Conservation (phyloP, 2,329 filamentous ascomycete species). For the Colletotrichum sansevieriae region DNA sequence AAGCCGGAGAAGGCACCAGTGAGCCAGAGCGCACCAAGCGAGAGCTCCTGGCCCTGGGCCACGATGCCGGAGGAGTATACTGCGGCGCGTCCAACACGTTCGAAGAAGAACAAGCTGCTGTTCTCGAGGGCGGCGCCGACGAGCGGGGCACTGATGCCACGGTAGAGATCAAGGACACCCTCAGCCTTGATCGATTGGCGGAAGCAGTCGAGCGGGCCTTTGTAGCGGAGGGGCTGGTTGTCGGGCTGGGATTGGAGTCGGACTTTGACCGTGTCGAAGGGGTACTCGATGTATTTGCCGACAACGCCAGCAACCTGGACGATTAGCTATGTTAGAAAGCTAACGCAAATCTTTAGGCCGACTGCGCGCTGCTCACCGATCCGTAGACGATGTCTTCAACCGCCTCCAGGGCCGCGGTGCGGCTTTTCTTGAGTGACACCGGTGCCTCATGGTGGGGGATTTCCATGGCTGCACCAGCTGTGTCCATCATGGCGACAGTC, state of each 20-base stretch:
- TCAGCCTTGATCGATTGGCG: constrained; percentile 84
- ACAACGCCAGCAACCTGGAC: constrained; percentile 82
- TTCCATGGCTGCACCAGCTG: constrained; percentile 38
- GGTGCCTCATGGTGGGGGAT: constrained; percentile 39
- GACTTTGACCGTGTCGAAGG: constrained; percentile 98
- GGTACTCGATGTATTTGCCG: constrained; percentile 97
- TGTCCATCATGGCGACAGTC: constrained; percentile 36
- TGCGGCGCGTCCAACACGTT: constrained; percentile 78
- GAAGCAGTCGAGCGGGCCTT: constrained; percentile 93
- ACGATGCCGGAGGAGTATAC: constrained; percentile 67
- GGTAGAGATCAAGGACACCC: constrained; percentile 86
- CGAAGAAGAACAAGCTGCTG: constrained; percentile 93
- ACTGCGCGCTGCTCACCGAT: constrained; percentile 70
- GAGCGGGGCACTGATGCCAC: constrained; percentile 91
- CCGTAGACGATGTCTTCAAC: constrained; percentile 90
- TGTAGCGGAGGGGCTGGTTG: constrained; percentile 83
- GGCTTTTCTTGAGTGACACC: constrained; percentile 38
- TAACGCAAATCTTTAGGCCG: neutral
- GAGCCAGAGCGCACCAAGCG: constrained; percentile 79
- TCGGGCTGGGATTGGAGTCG: constrained; percentile 96
- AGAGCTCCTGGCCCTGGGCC: constrained; percentile 70
- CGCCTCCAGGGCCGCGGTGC: constrained; percentile 70
- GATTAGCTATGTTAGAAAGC: constrained; percentile 19
- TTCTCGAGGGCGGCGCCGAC: constrained; percentile 93
- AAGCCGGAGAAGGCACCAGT: constrained; percentile 90